Percentiles rank a stretch among this genome's conserved stretches.
Conservation (phyloP, 306 rosid genomes). For the Clitoria ternatea region DNA sequence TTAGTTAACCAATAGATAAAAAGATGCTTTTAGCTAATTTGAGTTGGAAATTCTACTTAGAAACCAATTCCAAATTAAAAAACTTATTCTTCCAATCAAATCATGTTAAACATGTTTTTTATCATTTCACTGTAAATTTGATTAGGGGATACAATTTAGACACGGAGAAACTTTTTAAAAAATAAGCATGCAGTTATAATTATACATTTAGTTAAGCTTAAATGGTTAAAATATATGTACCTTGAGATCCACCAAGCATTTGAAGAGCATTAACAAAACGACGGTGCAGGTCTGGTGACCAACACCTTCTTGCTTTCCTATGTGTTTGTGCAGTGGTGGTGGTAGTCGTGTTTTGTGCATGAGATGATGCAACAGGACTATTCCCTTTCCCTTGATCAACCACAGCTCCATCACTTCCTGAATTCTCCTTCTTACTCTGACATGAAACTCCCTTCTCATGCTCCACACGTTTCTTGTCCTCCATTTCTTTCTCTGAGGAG, state of each 20-base stretch:
- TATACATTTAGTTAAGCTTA: neutral
- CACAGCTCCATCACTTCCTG: conserved; percentile 23
- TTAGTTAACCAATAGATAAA: too few species aligned
- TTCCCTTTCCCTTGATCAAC: conserved; percentile 52
- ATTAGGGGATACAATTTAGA: too few species aligned
- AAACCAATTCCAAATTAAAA: too few species aligned
- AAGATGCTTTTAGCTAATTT: too few species aligned
- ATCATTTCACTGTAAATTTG: too few species aligned
- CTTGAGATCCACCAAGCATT: conserved; percentile 99
- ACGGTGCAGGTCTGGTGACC: conserved; percentile 99
- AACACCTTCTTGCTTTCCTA: conserved; percentile 93
- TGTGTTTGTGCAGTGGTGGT: conserved; percentile 50
- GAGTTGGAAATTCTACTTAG: too few species aligned
- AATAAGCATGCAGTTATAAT: too few species aligned
- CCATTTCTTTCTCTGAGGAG: conserved; percentile 38
- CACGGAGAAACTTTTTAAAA: too few species aligned
- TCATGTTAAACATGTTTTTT: too few species aligned
- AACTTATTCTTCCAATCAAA: too few species aligned
- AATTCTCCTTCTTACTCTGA: conserved; percentile 27
- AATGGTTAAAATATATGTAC: conserved; percentile 37
- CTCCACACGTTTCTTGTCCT: conserved; percentile 44
- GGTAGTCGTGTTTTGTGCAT: conserved; percentile 36
- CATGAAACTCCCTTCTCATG: conserved; percentile 31
- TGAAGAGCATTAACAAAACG: conserved; percentile 96
- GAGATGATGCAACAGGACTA: conserved; percentile 29